A percentile compares a stretch with the other conserved stretches of the same genome.
phyloP scores from a whole-genome alignment of 805 yeast species.

The Candida namnaoensis region DNA sequence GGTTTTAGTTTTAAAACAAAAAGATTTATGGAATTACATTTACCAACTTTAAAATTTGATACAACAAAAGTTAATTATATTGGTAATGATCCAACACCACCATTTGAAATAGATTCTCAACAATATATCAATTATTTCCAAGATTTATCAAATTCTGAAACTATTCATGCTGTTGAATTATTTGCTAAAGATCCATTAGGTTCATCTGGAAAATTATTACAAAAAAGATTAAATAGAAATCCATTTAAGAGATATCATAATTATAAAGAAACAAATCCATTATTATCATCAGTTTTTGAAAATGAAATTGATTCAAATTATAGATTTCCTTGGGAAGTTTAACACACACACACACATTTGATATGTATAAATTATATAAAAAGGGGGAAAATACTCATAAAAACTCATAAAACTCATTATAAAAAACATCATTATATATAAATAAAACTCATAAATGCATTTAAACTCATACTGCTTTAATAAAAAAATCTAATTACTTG shows the following conservation, averaged over 20 bases:
- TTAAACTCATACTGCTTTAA: no score
- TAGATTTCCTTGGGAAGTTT: slow-evolving; percentile 3
- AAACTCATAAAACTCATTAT: no score
- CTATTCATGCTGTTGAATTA: slow-evolving; percentile 39
- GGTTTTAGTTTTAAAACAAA: slow-evolving; percentile 70
- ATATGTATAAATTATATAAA: no score
- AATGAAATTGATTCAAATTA: background rate
- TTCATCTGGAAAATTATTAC: slow-evolving; percentile 27
- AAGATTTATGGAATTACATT: slow-evolving; percentile 50
- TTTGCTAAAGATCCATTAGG: slow-evolving; percentile 57
- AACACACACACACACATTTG: no score
- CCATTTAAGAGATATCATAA: slow-evolving; percentile 39
- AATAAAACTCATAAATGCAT: no score
- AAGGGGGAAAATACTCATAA: no score
- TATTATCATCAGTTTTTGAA: slow-evolving; percentile 6
- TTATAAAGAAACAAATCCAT: slow-evolving; percentile 19
- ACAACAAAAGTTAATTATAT: slow-evolving; percentile 32
- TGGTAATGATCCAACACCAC: slow-evolving; percentile 50
- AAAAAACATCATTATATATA: no score
- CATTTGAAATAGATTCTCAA: slow-evolving; percentile 11
- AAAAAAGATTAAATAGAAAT: slow-evolving; percentile 46
- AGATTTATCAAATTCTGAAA: slow-evolving; percentile 40
- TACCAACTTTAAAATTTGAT: slow-evolving; percentile 39
- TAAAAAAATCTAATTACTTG: no score
- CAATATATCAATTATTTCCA: slow-evolving; percentile 31